phyloP scores from a whole-genome alignment of 495 filamentous ascomycete genomes.

The Achaetomiella virescens region DNA sequence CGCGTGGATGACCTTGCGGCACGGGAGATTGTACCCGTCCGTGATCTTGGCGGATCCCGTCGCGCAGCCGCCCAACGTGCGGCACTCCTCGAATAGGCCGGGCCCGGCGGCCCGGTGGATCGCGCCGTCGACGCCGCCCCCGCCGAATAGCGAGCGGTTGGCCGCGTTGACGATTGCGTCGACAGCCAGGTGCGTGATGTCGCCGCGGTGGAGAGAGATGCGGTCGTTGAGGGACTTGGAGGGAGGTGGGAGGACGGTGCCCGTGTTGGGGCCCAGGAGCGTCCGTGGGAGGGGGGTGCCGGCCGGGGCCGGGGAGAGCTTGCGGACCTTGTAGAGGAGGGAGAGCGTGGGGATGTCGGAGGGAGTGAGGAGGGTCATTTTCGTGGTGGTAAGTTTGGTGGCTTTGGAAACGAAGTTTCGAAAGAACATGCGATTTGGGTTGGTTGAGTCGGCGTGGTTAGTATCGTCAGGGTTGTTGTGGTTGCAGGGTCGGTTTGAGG shows the following conservation, averaged over 20 bases:
- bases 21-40: conserved; percentile 65
- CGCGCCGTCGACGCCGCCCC: conserved; percentile 81
- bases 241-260: conserved; percentile 23
- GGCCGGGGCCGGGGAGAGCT: conserved; percentile 28
- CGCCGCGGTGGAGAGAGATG: conserved; percentile 62
- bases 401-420: neutral
- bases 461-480: neutral
- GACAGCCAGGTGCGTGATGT: conserved; percentile 76
- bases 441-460: too few species aligned
- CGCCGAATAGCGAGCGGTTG: conserved; percentile 70
- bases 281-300: conserved; percentile 10
- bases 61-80: conserved; percentile 58
- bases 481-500: neutral
- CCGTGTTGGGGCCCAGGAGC: conserved; percentile 17
- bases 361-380: conserved; percentile 23
- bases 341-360: conserved; percentile 60
- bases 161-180: conserved; percentile 93
- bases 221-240: conserved; percentile 61
- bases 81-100: conserved; percentile 62
- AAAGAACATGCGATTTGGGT: too few species aligned
- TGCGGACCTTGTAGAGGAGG: conserved; percentile 52
- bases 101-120: conserved; percentile 81
- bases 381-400: conserved; percentile 8
- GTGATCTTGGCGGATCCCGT: conserved; percentile 86
- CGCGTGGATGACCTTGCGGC: conserved; percentile 75